Conservation (phyloP, 2,329 filamentous ascomycete genomes). For the Colletotrichum abscissum region DNA sequence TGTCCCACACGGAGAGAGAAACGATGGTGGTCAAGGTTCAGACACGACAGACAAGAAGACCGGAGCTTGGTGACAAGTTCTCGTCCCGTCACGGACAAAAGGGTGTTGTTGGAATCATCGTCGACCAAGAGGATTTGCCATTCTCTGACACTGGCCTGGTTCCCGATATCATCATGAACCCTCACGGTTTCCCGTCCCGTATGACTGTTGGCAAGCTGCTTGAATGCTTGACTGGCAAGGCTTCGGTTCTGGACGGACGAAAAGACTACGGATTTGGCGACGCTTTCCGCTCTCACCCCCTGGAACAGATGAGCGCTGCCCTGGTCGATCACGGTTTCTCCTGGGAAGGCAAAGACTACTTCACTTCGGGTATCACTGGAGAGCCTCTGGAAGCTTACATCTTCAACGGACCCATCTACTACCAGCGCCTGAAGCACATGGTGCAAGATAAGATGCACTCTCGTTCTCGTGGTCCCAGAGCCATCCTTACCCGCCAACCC, state of each 20-base stretch:
- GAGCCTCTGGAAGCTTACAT: slow-evolving; percentile 95
- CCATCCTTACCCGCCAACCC: slow-evolving; percentile 93
- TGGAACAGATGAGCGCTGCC: slow-evolving; percentile 89
- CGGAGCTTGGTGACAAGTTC: slow-evolving; percentile 98
- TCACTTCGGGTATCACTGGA: slow-evolving; percentile 94
- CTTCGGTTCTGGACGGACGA: slow-evolving; percentile 85
- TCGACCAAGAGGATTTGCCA: slow-evolving; percentile 95
- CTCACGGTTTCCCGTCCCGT: slow-evolving; percentile 98
- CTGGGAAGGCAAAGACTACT: slow-evolving; percentile 97
- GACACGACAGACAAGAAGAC: slow-evolving; percentile 93
- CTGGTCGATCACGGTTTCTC: slow-evolving; percentile 91
- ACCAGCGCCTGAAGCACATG: slow-evolving; percentile 99
- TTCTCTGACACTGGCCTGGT: slow-evolving; percentile 91
- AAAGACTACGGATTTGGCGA: slow-evolving; percentile 87
- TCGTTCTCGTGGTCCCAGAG: slow-evolving; percentile 87
- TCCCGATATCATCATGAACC: slow-evolving; percentile 99
- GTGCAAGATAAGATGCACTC: slow-evolving; percentile 99
- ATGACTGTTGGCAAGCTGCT: slow-evolving; percentile 99
- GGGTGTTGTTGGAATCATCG: slow-evolving; percentile 96
- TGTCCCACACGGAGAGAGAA: slow-evolving; percentile 89
- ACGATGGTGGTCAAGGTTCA: slow-evolving; percentile 92
- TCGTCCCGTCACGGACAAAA: slow-evolving; percentile 98
- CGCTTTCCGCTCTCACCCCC: slow-evolving; percentile 83
- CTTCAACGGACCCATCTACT: slow-evolving; percentile 99
- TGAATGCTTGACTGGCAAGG: slow-evolving; percentile 94